These are phyloP conservation scores for Prinsepia uniflora DNA, from an alignment of 306 rosid species.

Conservation along the genomic window DNA sequence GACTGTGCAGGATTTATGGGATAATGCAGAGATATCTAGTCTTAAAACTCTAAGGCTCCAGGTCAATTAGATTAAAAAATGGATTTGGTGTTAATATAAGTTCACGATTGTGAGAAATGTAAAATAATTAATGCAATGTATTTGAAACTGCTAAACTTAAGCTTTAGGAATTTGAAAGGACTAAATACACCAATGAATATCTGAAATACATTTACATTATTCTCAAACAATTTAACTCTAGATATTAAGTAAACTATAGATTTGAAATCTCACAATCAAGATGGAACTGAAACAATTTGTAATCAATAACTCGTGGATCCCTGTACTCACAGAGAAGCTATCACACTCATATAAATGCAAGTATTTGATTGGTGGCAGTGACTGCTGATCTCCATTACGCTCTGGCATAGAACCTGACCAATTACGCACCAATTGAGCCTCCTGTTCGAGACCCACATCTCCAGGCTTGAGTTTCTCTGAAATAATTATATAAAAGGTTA, in stretches of 20 bases:
- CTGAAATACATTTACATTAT: not conserved
- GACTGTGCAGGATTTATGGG: not conserved
- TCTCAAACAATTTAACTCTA: not conserved
- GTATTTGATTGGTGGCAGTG: conserved; percentile 79
- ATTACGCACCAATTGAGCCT: conserved; percentile 80
- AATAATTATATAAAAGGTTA: conserved; percentile 29
- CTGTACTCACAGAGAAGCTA: conserved; percentile 74
- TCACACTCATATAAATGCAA: conserved; percentile 76
- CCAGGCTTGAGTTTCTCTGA: conserved; percentile 93
- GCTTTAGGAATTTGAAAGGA: not conserved
- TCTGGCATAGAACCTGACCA: conserved; percentile 59
- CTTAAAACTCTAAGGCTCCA: not conserved
- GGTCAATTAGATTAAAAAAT: not conserved
- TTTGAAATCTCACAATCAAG: not conserved
- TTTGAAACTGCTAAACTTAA: not conserved
- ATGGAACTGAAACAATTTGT: not conserved
- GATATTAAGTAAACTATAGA: not conserved
- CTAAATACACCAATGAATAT: not conserved
- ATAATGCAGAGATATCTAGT: conserved; percentile 6
- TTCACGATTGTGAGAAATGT: not conserved
- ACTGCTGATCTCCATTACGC: conserved; percentile 52
- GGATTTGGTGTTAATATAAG: not conserved
- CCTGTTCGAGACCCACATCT: conserved; percentile 93
- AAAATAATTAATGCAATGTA: not conserved
- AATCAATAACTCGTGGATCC: not conserved